phyloP scores from a whole-genome alignment of 2,329 filamentous ascomycete genomes.

The Trichocomaceae sp. region DNA sequence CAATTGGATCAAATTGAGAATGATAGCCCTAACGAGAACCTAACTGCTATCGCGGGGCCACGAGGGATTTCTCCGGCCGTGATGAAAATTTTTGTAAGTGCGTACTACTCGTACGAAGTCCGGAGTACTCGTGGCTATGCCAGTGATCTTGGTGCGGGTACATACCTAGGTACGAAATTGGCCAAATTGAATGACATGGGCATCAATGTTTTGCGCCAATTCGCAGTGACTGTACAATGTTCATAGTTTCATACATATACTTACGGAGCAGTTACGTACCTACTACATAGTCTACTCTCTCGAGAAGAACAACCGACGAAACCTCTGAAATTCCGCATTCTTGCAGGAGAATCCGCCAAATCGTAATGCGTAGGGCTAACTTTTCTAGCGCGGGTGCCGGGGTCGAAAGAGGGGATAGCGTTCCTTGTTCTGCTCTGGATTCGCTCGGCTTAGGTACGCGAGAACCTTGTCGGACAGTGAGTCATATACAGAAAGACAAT shows the following conservation, averaged over 20 bases:
- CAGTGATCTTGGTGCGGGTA: too few relatives aligned
- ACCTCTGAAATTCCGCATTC: too few relatives aligned
- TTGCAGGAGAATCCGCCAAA: neutral
- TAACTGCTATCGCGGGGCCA: constrained; percentile 1
- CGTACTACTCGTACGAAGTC: too few relatives aligned
- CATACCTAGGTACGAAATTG: too few relatives aligned
- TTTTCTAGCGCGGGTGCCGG: neutral
- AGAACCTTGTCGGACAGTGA: neutral
- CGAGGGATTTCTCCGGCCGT: neutral
- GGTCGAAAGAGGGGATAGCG: constrained; percentile 1
- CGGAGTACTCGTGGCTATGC: constrained; percentile 9
- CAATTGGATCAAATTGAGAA: too few relatives aligned
- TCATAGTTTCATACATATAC: too few relatives aligned
- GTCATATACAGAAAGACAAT: neutral
- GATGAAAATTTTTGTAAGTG: neutral
- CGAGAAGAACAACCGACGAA: too few relatives aligned
- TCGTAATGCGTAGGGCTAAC: neutral
- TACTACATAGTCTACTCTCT: too few relatives aligned
- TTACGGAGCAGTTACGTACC: too few relatives aligned
- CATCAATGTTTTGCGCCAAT: too few relatives aligned
- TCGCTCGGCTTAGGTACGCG: neutral
- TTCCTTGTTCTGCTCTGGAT: neutral
- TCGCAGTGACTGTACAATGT: too few relatives aligned
- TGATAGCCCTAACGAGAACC: neutral
- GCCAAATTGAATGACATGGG: too few relatives aligned